Conservation (phyloP, 2,329 filamentous ascomycete genomes). For the Colletotrichum godetiae region DNA sequence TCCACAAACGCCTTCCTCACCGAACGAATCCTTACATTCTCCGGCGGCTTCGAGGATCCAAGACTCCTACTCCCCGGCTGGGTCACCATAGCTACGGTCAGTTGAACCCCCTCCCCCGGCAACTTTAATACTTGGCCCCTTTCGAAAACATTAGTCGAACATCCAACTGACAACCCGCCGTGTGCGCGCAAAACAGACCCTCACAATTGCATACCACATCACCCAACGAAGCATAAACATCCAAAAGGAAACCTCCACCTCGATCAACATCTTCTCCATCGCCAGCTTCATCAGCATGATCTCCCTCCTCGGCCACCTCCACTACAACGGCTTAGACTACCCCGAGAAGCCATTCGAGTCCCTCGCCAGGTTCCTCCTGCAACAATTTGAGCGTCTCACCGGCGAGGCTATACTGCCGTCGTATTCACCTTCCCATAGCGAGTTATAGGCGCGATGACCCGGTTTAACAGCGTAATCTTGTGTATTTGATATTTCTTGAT, state of each 20-base stretch:
- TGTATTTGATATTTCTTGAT: no score
- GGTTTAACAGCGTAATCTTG: background rate
- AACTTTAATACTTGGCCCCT: background rate
- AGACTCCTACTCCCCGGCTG: slow-evolving; percentile 80
- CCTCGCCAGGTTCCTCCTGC: slow-evolving; percentile 18
- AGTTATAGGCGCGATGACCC: background rate
- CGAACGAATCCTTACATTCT: slow-evolving; percentile 76
- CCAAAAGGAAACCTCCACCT: slow-evolving; percentile 81
- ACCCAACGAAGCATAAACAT: slow-evolving; percentile 84
- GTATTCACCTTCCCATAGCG: slow-evolving; percentile 5
- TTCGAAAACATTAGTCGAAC: background rate
- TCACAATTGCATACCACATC: slow-evolving; percentile 80
- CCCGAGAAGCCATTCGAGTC: slow-evolving; percentile 61
- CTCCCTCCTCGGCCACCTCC: slow-evolving; percentile 73
- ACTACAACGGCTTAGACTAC: slow-evolving; percentile 71
- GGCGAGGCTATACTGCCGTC: slow-evolving; percentile 12
- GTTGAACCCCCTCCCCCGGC: slow-evolving; percentile 38
- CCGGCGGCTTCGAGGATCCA: slow-evolving; percentile 76
- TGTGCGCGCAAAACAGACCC: slow-evolving; percentile 58
- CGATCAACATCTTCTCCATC: slow-evolving; percentile 81
- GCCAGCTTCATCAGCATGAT: slow-evolving; percentile 83
- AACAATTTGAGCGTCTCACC: slow-evolving; percentile 3
- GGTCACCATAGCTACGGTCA: slow-evolving; percentile 80
- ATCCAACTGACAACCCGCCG: background rate
- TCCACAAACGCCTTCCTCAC: slow-evolving; percentile 81